A percentile compares a stretch with the other conserved stretches of the same genome.
phyloP scores from a whole-genome alignment of 2,329 filamentous ascomycete species.

The Aspergillus proliferans region DNA sequence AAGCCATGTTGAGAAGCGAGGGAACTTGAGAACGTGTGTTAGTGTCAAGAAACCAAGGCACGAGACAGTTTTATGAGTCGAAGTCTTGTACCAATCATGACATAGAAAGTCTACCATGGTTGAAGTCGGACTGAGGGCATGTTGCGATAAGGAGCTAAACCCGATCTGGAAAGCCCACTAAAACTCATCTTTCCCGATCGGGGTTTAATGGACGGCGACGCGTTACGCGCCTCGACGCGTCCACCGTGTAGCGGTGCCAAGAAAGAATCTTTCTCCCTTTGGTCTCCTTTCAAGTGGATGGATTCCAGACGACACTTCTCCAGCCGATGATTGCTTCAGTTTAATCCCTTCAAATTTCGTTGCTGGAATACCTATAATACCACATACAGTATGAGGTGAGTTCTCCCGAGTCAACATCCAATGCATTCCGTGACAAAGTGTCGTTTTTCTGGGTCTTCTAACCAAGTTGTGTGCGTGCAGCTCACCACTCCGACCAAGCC shows the following conservation, averaged over 20 bases:
- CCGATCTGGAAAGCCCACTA: no score
- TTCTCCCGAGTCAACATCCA: not conserved
- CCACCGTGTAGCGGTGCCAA: conserved; percentile 10
- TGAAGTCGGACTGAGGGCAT: no score
- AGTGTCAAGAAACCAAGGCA: no score
- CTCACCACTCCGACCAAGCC: conserved; percentile 74
- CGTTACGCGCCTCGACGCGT: conserved; percentile 15
- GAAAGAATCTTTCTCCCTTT: conserved; percentile 16
- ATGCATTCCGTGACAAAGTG: conserved; percentile 4
- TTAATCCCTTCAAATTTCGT: no score
- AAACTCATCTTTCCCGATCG: conserved; percentile 14
- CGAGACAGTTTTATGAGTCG: no score
- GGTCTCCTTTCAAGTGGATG: conserved; percentile 5
- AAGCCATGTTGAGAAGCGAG: no score
- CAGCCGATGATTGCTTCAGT: not conserved
- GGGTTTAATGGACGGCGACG: conserved; percentile 32
- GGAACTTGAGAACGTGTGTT: no score
- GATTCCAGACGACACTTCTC: conserved; percentile 6
- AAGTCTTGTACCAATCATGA: no score
- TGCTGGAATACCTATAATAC: no score
- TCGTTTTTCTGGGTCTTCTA: not conserved
- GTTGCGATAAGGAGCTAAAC: no score
- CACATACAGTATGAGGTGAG: conserved; percentile 26
- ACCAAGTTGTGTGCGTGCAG: conserved; percentile 39
- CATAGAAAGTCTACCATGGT: no score